phyloP scores from a whole-genome alignment of 2,329 filamentous ascomycete species.

The Colletotrichum aenigma region DNA sequence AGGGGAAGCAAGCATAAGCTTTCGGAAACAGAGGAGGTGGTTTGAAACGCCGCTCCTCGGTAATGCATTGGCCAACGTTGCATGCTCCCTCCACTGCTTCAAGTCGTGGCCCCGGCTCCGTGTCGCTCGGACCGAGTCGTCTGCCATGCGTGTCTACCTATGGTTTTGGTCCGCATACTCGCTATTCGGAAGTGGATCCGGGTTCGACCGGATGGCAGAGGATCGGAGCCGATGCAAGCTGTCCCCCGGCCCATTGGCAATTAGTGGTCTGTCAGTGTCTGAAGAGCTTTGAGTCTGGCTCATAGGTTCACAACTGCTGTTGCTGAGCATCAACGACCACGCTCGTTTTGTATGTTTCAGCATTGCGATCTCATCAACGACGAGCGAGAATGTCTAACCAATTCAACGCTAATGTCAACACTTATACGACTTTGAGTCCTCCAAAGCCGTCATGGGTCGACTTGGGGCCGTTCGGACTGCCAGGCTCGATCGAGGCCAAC shows the following conservation, averaged over 20 bases:
- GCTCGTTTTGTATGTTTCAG: not conserved
- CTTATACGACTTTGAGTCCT: not conserved
- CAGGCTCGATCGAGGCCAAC: not conserved
- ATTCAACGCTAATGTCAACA: not conserved
- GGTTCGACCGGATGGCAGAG: not conserved
- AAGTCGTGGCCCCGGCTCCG: not conserved
- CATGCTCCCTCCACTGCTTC: not conserved
- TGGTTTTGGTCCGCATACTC: not conserved
- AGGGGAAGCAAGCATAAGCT: not conserved
- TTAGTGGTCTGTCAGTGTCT: not conserved
- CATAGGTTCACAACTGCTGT: not conserved
- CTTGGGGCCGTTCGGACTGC: not conserved
- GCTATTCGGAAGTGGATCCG: not conserved
- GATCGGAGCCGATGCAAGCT: not conserved
- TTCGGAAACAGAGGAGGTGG: not conserved
- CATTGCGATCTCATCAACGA: not conserved
- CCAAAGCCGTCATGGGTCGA: constrained; percentile 1
- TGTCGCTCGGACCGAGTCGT: not conserved
- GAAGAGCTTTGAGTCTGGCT: not conserved
- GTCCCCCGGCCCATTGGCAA: not conserved
- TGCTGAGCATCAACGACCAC: not conserved
- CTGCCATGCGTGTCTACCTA: not conserved
- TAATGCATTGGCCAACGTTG: not conserved
- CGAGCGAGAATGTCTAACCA: not conserved
- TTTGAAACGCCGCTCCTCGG: not conserved